Base-by-base conservation (phyloP, 495 filamentous ascomycete species). In the Aspergillus wentii region DNA sequence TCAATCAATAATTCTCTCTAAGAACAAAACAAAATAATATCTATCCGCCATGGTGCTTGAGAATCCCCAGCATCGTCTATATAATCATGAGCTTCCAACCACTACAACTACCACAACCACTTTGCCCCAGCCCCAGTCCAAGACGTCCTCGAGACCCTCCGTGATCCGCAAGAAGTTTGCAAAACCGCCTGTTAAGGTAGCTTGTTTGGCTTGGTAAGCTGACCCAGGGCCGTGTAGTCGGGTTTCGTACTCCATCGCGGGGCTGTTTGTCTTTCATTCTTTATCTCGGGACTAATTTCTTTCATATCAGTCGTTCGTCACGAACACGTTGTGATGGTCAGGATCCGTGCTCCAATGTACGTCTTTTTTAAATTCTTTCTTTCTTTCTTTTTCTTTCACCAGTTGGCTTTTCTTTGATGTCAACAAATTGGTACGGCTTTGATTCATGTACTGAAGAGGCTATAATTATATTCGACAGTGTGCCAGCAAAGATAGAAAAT, bases 121-220 rank as follows among this genome's bases (percentile, higher is more conserved):
- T n/a, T n/a, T n/a, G n/a, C n/a, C n/a, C n/a, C n/a, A n/a, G n/a
- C n/a, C n/a, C n/a, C 43, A 50, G 33, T 39, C 51, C 35, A 47
- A 45, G 27, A 17, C 29, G 20, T 34, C 51, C 29, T 5, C 26
- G 4, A 43, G 40, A 33, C 48, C 52, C 41, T 38, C 46, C 14
- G 46, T 54, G 39, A 44, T 56, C 48, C 63, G 67, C 46, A 69
- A 66, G 61, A 71, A 69, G 47, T 71, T 71, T 42, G 65, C 67
- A 35, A 68, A 69, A 59, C 77, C 77, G 23, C 78, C 78, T n/a
- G 76, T 79, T 17, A 81, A 81, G 56, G 68, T 77, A 49, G 78
- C 76, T 16, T 81, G 78, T 61, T 54, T 80, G 44, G 66, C 74
- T 43, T 81, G 78, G 77, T 79, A 62, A 57, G 71, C 57, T 37